Evolutionary conservation across 1,284 basidiomycete species (phyloP).

Genomic region (Ceratobasidium sp.): DNA sequence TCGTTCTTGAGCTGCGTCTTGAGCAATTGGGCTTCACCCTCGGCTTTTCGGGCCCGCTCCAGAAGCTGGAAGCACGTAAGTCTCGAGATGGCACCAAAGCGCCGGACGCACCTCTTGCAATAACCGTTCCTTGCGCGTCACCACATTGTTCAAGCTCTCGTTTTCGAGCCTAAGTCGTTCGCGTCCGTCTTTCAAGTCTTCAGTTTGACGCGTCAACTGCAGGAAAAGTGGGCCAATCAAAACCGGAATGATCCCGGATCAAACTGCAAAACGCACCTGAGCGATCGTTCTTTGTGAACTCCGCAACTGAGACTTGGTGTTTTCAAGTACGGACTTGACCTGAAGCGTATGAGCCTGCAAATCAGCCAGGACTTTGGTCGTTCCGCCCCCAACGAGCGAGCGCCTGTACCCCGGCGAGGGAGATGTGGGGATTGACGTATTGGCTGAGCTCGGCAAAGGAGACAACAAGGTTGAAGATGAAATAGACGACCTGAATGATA

Average conservation of each 20-base stretch:
- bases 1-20: slow-evolving; percentile 75
- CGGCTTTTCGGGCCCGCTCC: slow-evolving; percentile 80
- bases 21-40: slow-evolving; percentile 68
- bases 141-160: slow-evolving; percentile 82
- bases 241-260: neutral
- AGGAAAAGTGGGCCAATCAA: neutral
- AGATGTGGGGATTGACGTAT: slow-evolving; percentile 60
- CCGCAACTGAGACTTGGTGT: slow-evolving; percentile 77
- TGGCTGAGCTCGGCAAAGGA: slow-evolving; percentile 46
- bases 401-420: slow-evolving; percentile 55
- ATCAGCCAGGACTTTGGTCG: slow-evolving; percentile 82
- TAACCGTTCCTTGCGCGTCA: slow-evolving; percentile 82
- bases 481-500: slow-evolving; percentile 44
- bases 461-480: slow-evolving; percentile 44
- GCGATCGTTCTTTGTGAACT: slow-evolving; percentile 75
- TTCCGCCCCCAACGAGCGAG: slow-evolving; percentile 58
- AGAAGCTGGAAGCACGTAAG: slow-evolving; percentile 60
- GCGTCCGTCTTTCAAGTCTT: slow-evolving; percentile 84
- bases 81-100: slow-evolving; percentile 11
- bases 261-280: slow-evolving; percentile 49
- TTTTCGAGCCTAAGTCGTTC: slow-evolving; percentile 82
- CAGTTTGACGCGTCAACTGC: slow-evolving; percentile 73
- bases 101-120: slow-evolving; percentile 71
- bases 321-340: slow-evolving; percentile 78
- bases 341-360: slow-evolving; percentile 81